These are phyloP conservation scores for Pseudocercospora fijiensis DNA, from an alignment of 2,329 filamentous ascomycete species.

Conservation along the genomic window DNA sequence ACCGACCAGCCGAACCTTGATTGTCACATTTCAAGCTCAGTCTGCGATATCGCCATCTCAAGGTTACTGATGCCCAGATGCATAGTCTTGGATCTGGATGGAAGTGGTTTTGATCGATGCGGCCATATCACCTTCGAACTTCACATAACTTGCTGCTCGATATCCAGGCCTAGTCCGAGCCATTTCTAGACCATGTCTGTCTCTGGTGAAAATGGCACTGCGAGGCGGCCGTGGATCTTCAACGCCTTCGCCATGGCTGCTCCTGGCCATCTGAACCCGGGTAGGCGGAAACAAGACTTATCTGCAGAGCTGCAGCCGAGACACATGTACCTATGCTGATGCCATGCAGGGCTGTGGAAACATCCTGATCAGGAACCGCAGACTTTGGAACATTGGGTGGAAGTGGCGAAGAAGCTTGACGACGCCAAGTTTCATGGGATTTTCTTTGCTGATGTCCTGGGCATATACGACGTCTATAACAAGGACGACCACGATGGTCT, in stretches of 20 bases:
- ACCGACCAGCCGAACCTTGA: conserved; percentile 16
- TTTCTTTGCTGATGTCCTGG: conserved; percentile 53
- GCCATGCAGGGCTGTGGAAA: conserved; percentile 31
- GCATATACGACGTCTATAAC: conserved; percentile 50
- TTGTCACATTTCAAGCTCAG: neutral
- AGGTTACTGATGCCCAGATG: neutral
- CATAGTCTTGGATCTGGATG: neutral
- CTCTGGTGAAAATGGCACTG: neutral
- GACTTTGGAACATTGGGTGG: conserved; percentile 49
- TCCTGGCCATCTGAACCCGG: conserved; percentile 49
- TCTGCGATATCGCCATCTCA: neutral
- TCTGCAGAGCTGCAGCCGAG: neutral
- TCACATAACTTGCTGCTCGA: neutral
- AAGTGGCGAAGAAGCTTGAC: conserved; percentile 50
- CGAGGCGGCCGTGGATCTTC: conserved; percentile 45
- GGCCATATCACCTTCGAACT: neutral
- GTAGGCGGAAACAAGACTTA: conserved; percentile 19
- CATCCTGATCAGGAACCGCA: conserved; percentile 42
- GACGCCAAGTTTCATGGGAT: conserved; percentile 52
- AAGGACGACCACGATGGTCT: conserved; percentile 26
- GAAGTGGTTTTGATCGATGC: no score
- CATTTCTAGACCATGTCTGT: neutral
- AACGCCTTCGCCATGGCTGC: conserved; percentile 52
- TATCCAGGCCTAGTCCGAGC: neutral
- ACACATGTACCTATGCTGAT: conserved; percentile 12